Conservation (phyloP, 257 asterid species). For the Jasminum sambac region DNA sequence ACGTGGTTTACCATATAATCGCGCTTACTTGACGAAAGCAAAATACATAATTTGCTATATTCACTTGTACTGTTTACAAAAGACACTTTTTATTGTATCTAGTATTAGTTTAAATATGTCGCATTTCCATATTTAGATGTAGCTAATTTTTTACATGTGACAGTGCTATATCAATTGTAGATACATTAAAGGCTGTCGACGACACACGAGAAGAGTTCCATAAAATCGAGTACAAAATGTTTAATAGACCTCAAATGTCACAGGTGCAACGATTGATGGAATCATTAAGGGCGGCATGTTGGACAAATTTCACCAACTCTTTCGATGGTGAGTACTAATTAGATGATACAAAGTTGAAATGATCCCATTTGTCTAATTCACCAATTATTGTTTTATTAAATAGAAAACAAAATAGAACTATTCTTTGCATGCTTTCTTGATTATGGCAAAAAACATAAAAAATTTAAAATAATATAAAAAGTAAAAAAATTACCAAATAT, state of each 20-base stretch:
- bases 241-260: background rate
- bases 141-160: no score
- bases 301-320: background rate
- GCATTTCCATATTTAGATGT: no score
- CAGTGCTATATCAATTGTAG: no score
- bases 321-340: background rate
- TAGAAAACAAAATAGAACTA: background rate
- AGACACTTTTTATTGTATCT: no score
- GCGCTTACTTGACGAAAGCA: no score
- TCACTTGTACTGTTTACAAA: no score
- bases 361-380: background rate
- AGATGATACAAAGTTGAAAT: background rate
- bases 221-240: background rate
- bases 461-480: no score
- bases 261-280: slow-evolving; percentile 4
- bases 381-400: background rate
- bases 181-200: no score
- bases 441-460: background rate
- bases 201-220: background rate
- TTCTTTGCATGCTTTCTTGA: background rate
- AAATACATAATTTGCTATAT: no score
- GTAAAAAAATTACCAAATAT: no score
- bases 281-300: slow-evolving; percentile 2
- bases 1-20: no score
- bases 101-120: no score